Evolutionary conservation across 768 basidiomycete genomes (phyloP).

Genomic region (Hysterangium stoloniferum): DNA sequence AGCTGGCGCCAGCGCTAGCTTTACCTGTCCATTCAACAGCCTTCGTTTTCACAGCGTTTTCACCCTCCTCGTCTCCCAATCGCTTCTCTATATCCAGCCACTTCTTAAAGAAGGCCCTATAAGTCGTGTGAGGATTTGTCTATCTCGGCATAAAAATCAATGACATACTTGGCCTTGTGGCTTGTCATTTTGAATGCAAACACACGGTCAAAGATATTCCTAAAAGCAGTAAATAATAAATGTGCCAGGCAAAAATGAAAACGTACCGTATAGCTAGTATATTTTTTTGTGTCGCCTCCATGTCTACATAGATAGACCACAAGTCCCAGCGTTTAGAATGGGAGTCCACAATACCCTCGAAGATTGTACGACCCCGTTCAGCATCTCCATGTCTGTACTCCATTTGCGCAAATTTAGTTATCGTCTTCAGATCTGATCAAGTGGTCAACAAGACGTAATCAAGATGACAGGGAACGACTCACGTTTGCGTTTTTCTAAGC

Average conservation of each 20-base stretch:
- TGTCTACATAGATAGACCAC: constrained; percentile 96
- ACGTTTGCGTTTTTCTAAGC: constrained; percentile 93
- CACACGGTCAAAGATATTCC: constrained; percentile 83
- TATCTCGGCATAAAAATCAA: not conserved
- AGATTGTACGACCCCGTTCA: constrained; percentile 91
- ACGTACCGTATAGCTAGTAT: constrained; percentile 70
- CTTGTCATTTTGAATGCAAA: constrained; percentile 82
- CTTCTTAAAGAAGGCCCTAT: constrained; percentile 93
- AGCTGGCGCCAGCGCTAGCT: constrained; percentile 25
- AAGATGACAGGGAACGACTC: constrained; percentile 25
- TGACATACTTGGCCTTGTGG: constrained; percentile 86
- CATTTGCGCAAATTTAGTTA: constrained; percentile 88
- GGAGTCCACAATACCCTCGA: constrained; percentile 93
- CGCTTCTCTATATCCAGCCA: constrained; percentile 85
- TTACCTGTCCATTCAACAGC: constrained; percentile 88
- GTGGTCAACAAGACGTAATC: not conserved
- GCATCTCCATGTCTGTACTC: constrained; percentile 93
- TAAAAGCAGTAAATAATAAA: constrained; percentile 21
- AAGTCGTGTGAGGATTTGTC: constrained; percentile 12
- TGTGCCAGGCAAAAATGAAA: not conserved
- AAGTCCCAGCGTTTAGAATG: constrained; percentile 93
- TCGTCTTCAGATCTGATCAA: constrained; percentile 83
- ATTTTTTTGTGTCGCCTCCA: constrained; percentile 77
- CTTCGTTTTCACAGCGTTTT: constrained; percentile 71
- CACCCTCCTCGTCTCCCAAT: constrained; percentile 83